Percentiles rank a stretch among this genome's conserved stretches.
Conservation (phyloP, 257 asterid genomes). For the Linaria vulgaris region DNA sequence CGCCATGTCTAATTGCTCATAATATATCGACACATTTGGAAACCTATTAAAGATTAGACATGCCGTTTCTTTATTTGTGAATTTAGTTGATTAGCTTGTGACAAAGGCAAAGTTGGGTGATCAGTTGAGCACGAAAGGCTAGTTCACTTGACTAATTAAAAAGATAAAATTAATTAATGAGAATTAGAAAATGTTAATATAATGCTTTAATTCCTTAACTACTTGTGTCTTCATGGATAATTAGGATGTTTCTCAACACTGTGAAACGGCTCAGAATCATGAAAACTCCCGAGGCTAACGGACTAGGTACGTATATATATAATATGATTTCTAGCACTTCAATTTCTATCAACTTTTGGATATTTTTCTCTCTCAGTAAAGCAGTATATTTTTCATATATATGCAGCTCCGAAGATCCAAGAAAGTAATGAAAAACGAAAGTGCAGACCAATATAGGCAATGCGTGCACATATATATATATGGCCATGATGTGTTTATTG, state of each 20-base stretch:
- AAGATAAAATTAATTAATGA: no score
- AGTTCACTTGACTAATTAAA: no score
- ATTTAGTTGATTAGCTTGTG: no score
- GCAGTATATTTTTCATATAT: not conserved
- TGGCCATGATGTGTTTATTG: conserved; percentile 6
- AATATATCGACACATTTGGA: no score
- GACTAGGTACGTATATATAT: conserved; percentile 49
- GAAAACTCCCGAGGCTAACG: conserved; percentile 78
- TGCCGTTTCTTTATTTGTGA: no score
- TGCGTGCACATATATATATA: no score
- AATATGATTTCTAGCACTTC: not conserved
- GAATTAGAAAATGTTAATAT: not conserved
- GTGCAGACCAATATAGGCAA: conserved; percentile 43
- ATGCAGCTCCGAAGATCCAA: conserved; percentile 53
- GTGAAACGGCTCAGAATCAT: conserved; percentile 83
- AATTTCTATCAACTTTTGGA: not conserved
- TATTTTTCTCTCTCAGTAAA: not conserved
- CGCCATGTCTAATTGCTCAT: not conserved
- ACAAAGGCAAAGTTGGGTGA: no score
- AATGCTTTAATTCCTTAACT: not conserved
- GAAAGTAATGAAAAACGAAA: conserved; percentile 47
- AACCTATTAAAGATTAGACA: no score
- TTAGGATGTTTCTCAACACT: conserved; percentile 78
- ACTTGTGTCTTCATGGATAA: not conserved
- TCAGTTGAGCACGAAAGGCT: no score